These are phyloP conservation scores for Lichtheimia corymbifera DNA, from an alignment of 371 early-diverging fungal species.

Conservation along the genomic window DNA sequence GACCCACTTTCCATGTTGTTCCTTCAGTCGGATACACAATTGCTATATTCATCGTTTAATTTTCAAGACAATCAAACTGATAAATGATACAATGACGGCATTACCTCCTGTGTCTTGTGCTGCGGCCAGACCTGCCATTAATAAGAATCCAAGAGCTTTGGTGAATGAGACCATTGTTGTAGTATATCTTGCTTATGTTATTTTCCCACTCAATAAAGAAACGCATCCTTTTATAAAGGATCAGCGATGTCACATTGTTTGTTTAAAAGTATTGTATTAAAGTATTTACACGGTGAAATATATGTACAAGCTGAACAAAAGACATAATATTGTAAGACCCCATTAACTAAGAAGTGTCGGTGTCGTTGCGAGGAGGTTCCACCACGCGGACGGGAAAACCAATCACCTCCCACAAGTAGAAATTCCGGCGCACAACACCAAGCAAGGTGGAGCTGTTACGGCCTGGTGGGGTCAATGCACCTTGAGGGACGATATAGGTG, in stretches of 20 bases:
- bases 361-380: slow-evolving; percentile 11
- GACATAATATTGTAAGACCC: too few relatives aligned
- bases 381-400: slow-evolving; percentile 13
- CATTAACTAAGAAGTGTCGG: not conserved
- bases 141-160: not conserved
- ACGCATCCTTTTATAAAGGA: too few relatives aligned
- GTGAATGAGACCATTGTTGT: not conserved
- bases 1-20: slow-evolving; percentile 38
- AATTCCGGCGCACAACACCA: slow-evolving; percentile 14
- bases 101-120: slow-evolving; percentile 3
- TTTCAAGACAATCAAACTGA: not conserved
- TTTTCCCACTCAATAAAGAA: too few relatives aligned
- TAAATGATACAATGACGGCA: not conserved
- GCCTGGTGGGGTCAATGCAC: slow-evolving; percentile 13
- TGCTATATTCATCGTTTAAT: not conserved
- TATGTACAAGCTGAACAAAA: too few relatives aligned
- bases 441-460: slow-evolving; percentile 13
- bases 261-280: too few relatives aligned
- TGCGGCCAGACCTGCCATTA: not conserved
- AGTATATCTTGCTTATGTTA: too few relatives aligned
- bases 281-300: too few relatives aligned
- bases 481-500: slow-evolving; percentile 17
- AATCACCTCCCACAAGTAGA: slow-evolving; percentile 16
- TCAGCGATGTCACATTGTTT: too few relatives aligned
- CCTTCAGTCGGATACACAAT: slow-evolving; percentile 30